Base-by-base conservation (phyloP, 768 basidiomycete species). In the Baorangia bicolor region DNA sequence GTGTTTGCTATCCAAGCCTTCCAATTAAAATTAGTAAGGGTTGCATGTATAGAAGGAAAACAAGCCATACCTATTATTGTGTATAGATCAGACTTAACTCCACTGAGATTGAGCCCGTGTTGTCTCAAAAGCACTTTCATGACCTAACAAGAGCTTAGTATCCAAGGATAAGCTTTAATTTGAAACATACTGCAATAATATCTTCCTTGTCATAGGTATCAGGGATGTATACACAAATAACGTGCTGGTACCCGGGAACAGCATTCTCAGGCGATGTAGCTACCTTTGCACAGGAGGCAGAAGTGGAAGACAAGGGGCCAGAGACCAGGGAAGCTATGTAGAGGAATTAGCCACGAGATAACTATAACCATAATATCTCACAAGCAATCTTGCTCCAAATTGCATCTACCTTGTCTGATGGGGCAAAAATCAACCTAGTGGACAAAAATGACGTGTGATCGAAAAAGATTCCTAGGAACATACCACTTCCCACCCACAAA, bases 1-100 rank as follows among this genome's bases (percentile, higher is more conserved):
- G n/a, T 90, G 89, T 64, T 91, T 91, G 69, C 87, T 89, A 60
- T 90, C 86, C 53, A 91, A 73, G 1, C 85, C 87, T 84, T 62
- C n/a, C 48, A 54, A 30, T n/a, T 3, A 44, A 35, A 34, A n/a
- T 56, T 11, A 58, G 31, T 20, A 5, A 39, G 28, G 5, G 1
- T 13, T 9, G 23, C 3, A 33, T 0, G 18, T n/a, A 30, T 25
- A 16, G 5, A 21, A 41, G 11, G 13, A 3, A 37, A n/a, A 40
- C 2, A 48, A n/a, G 27, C 56, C 69, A 37, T 63, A 84, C 86
- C 84, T 55, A 87, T 79, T 0, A 58, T 41, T 3, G 88, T 88
- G 62, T 90, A 90, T 43, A 91, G 62, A 65, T 90, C 75, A 5
- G 86, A 82, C 64, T 91, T 91, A 14, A 89, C 88, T 9, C 87